Evolutionary conservation across 1,284 basidiomycete species (phyloP).

Genomic region (Exobasidium cylindrosporum): DNA sequence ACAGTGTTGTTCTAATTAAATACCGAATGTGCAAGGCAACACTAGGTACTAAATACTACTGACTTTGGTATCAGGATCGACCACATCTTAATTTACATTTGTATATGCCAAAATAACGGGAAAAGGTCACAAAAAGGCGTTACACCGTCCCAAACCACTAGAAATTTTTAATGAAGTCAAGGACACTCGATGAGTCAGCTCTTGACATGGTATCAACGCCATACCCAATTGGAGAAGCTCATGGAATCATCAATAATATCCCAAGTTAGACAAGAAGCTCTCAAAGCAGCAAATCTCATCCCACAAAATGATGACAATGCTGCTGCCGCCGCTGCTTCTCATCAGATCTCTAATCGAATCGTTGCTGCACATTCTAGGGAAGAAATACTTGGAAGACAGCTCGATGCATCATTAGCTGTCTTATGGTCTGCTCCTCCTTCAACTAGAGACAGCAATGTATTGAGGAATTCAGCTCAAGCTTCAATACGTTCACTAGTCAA

Average conservation of each 20-base stretch:
- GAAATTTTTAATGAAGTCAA: too few species aligned
- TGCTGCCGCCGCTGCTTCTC: neutral
- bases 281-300: neutral
- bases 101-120: too few species aligned
- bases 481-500: neutral
- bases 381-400: constrained; percentile 1
- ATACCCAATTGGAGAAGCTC: neutral
- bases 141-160: neutral
- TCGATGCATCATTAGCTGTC: constrained; percentile 6
- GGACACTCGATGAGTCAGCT: neutral
- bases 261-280: neutral
- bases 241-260: neutral
- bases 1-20: too few species aligned
- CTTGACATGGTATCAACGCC: constrained; percentile 3
- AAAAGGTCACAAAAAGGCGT: neutral
- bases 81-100: too few species aligned
- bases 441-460: neutral
- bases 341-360: neutral
- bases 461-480: neutral
- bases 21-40: too few species aligned
- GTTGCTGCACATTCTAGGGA: neutral
- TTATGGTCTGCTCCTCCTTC: neutral
- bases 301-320: constrained; percentile 8
- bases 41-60: too few species aligned
- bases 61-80: too few species aligned